Conservation (phyloP, 768 basidiomycete genomes). For the Coprinopsis strossmayeri region DNA sequence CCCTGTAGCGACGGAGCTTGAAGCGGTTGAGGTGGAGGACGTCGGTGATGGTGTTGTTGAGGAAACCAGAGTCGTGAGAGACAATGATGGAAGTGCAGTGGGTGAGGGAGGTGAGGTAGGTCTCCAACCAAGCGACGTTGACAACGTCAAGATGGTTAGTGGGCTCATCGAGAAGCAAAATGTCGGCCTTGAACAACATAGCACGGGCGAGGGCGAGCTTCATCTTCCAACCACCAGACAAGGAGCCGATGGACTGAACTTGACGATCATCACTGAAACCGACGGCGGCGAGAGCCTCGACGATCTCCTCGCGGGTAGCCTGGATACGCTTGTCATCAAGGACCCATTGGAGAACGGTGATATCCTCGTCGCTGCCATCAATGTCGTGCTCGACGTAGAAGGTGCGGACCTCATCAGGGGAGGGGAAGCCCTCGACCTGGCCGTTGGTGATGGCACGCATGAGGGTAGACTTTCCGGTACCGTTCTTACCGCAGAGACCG, state of each 20-base stretch:
- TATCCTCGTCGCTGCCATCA: conserved; percentile 90
- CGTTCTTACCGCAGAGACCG: conserved; percentile 97
- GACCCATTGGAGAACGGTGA: conserved; percentile 86
- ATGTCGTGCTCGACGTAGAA: conserved; percentile 99
- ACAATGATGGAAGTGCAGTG: conserved; percentile 97
- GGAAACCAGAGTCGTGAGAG: conserved; percentile 95
- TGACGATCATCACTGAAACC: conserved; percentile 91
- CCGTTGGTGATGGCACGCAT: conserved; percentile 93
- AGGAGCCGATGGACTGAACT: conserved; percentile 73
- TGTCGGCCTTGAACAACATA: conserved; percentile 97
- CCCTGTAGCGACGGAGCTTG: conserved; percentile 93
- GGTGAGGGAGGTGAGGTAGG: conserved; percentile 80
- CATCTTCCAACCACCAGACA: conserved; percentile 99
- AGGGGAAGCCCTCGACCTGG: conserved; percentile 98
- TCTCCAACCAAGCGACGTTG: conserved; percentile 97
- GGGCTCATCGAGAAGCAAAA: conserved; percentile 92
- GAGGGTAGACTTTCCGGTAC: conserved; percentile 94
- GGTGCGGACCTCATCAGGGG: conserved; percentile 93
- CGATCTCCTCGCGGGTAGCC: conserved; percentile 60
- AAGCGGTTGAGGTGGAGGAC: conserved; percentile 97
- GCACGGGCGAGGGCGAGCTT: conserved; percentile 96
- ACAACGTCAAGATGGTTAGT: conserved; percentile 97
- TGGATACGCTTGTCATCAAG: conserved; percentile 77
- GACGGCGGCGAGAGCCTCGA: conserved; percentile 81
- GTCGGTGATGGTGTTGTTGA: conserved; percentile 97